Conservation (phyloP, 495 filamentous ascomycete species). For the Aspergillus funiculosus region DNA sequence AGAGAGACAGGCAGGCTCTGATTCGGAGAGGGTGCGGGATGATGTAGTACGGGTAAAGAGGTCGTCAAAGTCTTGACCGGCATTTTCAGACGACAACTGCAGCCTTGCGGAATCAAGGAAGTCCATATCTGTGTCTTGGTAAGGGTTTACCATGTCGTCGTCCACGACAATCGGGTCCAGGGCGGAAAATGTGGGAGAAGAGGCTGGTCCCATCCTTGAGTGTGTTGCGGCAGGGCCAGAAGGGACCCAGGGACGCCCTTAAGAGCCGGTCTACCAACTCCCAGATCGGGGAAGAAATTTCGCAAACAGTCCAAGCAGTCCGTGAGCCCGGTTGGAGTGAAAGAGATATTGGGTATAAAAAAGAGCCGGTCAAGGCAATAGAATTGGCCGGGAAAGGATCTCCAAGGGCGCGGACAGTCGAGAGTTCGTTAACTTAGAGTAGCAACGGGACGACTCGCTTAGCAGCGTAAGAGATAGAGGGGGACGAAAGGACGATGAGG, state of each 20-base stretch:
- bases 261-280: conserved; percentile 8
- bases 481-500: neutral
- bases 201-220: conserved; percentile 40
- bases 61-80: conserved; percentile 43
- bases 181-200: conserved; percentile 38
- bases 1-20: conserved; percentile 29
- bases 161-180: conserved; percentile 45
- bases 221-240: conserved; percentile 4
- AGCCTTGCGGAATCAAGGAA: conserved; percentile 37
- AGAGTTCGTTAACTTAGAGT: conserved; percentile 7
- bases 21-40: conserved; percentile 25
- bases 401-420: conserved; percentile 9
- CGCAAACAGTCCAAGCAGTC: neutral
- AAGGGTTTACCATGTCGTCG: conserved; percentile 43
- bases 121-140: conserved; percentile 39
- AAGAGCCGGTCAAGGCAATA: neutral
- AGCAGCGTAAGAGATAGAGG: neutral
- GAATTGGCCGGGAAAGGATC: conserved; percentile 9
- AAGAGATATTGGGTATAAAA: neutral
- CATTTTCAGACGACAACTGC: conserved; percentile 33
- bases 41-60: conserved; percentile 33
- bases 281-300: neutral
- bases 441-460: conserved; percentile 10
- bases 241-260: conserved; percentile 8
- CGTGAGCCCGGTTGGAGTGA: neutral